These are phyloP conservation scores for Iris macrosiphon DNA, from an alignment of 106 monocot genomes.

Conservation along the genomic window DNA sequence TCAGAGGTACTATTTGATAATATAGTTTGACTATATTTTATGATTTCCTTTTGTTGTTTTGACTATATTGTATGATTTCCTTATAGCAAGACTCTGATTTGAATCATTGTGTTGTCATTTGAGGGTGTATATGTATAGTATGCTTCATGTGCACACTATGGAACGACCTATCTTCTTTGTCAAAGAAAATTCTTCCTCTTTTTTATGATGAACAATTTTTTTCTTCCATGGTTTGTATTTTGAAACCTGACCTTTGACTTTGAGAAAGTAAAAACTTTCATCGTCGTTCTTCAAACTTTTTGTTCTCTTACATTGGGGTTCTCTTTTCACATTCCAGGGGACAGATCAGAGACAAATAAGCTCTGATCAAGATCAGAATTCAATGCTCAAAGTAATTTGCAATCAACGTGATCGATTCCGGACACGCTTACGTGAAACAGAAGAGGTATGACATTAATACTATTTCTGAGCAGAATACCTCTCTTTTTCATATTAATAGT, in stretches of 20 bases:
- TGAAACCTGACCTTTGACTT: neutral
- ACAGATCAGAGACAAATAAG: constrained; percentile 54
- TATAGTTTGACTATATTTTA: constrained; percentile 1
- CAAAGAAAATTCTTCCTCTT: too few species aligned
- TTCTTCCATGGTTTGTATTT: too few species aligned
- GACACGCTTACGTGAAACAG: constrained; percentile 80
- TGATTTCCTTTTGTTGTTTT: too few species aligned
- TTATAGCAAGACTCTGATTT: too few species aligned
- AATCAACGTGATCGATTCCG: constrained; percentile 94
- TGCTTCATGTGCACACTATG: too few species aligned
- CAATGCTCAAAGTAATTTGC: constrained; percentile 99
- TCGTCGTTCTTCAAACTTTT: neutral
- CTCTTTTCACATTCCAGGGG: constrained; percentile 37
- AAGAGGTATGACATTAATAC: constrained; percentile 73
- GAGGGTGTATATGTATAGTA: too few species aligned
- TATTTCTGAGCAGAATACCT: neutral
- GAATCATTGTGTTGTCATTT: too few species aligned
- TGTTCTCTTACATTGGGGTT: neutral
- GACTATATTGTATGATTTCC: too few species aligned
- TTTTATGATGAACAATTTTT: too few species aligned
- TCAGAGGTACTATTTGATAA: constrained; percentile 50
- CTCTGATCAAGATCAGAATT: constrained; percentile 90
- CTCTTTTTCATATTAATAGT: neutral
- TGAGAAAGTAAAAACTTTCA: neutral
- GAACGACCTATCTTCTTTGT: too few species aligned